Base-by-base conservation (phyloP, 1,284 basidiomycete genomes). In the Heterobasidion annosum region DNA sequence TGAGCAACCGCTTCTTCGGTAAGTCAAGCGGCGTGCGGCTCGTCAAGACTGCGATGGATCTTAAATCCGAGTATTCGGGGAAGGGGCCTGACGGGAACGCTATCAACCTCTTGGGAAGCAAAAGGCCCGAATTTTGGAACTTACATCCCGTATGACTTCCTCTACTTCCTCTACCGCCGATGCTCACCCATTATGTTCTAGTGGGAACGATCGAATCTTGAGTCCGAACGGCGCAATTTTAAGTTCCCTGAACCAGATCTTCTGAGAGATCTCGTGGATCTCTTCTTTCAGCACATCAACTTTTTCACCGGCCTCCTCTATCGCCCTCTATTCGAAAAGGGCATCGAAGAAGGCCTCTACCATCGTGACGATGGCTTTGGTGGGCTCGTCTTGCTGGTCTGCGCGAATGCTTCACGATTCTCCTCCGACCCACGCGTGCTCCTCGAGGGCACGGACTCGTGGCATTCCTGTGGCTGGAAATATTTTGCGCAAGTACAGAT, bases 401-500 rank as follows among this genome's bases (percentile, higher is more conserved):
- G 88, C 64, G 88, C 92, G 0, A 73, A 83, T 54, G 91, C 82
- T 1, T 72, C 88, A 0, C 78, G 86, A 34, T 87, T 76, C 64
- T 81, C 82, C 12, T 75, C 85, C 53, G 90, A 91, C 65, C 75
- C 77, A 0, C 73, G 86, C 10, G 82, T 88, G 1, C 67, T 85
- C 58, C 71, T 75, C 19, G 73, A 77, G 15, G 75, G 73, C 9
- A 32, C n/a, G n/a, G 67, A 70, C 42, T 67, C 69, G 32, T 66
- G 67, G n/a, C 81, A 83, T 55, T 85, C 85, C 2, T 78, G 81
- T 16, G 89, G 89, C 0, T 91, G 88, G 86, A 80, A 79, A 59
- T 91, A 81, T 74, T 83, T 85, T 62, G 75, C 79, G 45, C 83
- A 86, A 61, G 77, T 88, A 7, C 70, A 81, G 62, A 68, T 81